Base-by-base conservation (phyloP, 768 basidiomycete genomes). In the Pholiota microspora region DNA sequence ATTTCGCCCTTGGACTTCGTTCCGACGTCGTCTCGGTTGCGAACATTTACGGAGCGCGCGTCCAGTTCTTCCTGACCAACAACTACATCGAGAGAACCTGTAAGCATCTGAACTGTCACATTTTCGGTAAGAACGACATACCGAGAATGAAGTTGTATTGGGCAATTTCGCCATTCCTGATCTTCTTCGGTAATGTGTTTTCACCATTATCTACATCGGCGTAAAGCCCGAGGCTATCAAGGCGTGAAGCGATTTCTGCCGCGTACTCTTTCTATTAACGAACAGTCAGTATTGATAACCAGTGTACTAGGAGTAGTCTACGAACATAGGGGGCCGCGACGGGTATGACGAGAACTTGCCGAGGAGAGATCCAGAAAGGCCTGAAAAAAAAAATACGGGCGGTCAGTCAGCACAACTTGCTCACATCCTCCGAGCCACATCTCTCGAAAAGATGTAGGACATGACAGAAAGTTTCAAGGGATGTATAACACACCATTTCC, bases 361-460 rank as follows among this genome's bases (percentile, higher is more conserved):
- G 83, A n/a, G 97, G 97, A 0, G 92, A 94, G 47, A 98, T 64
- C 97, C 97, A 99, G 80, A 98, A 97, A 2, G 97, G 97, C 93
- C 92, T 93, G 56, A 18, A 53, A 32, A 58, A 45, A 45, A 36
- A 44, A 34, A 56, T 29, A 29, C 49, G 49, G 51, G 24, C 49
- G 15, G 45, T 24, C 31, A 21, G 35, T 38, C 15, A 54, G 40
- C 25, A 34, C 44, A 29, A 8, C 27, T 29, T 25, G 15, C 42
- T 24, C 25, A 12, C 12, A 10, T 42, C 21, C 40, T 2, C 40
- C 23, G 18, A 16, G 8, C 23, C 40, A 21, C 21, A 0, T 42
- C 40, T 16, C 4, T 7, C 8, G 4, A n/a, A 2, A 18, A 16
- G n/a, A 42, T 23, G 1, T 16, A 54, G 34, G 25, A 23, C 31